Percentiles rank a stretch among this genome's conserved stretches.
Conservation (phyloP, 116 monocot species). For the Dioscorea cayenensis region DNA sequence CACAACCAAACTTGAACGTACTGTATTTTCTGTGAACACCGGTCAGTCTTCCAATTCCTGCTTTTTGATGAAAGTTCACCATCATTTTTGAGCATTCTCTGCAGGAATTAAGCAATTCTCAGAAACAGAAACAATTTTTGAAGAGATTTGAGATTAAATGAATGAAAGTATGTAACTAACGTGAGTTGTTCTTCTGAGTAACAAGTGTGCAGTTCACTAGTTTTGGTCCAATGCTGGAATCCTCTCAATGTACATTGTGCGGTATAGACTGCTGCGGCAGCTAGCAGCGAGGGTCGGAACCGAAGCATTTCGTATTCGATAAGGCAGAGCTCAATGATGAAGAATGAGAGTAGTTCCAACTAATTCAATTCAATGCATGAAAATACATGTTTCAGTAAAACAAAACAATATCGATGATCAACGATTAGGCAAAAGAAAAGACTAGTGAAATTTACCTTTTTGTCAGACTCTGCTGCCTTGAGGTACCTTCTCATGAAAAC, state of each 20-base stretch:
- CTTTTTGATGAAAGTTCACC: constrained; percentile 73
- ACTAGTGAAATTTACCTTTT: constrained; percentile 32
- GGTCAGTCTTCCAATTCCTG: constrained; percentile 69
- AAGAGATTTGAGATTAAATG: no score
- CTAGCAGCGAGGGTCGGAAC: constrained; percentile 68
- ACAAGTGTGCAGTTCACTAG: constrained; percentile 45
- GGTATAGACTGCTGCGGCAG: constrained; percentile 87
- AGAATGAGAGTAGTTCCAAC: constrained; percentile 77
- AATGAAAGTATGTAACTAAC: constrained; percentile 22
- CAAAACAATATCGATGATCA: background rate
- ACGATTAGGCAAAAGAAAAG: background rate
- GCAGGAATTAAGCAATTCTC: constrained; percentile 1
- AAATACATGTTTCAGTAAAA: background rate
- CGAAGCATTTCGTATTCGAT: constrained; percentile 83
- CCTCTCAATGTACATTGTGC: constrained; percentile 73
- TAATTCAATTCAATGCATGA: constrained; percentile 12
- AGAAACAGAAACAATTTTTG: no score
- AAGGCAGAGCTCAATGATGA: constrained; percentile 77
- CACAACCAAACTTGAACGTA: constrained; percentile 61
- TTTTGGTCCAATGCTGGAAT: constrained; percentile 59
- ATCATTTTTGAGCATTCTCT: constrained; percentile 88
- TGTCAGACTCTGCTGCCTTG: constrained; percentile 78
- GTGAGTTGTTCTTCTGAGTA: constrained; percentile 69
- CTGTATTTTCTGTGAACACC: constrained; percentile 81
- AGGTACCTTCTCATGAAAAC: constrained; percentile 93